Base-by-base conservation (phyloP, 192 early-diverging fungal genomes). In the Coemansia sp. region DNA sequence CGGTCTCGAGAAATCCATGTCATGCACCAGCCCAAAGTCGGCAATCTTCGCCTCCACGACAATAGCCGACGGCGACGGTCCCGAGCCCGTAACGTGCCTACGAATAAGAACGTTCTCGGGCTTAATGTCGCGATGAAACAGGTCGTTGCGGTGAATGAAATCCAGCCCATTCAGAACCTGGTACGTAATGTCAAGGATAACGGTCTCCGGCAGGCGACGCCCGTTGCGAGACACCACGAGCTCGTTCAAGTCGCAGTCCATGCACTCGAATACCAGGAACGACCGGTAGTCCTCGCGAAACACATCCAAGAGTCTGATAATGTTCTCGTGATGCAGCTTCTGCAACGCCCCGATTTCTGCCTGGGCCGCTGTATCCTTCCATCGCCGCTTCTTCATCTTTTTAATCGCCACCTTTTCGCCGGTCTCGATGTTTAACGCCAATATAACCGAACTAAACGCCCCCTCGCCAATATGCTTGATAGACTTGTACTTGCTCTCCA, bases 61-160 rank as follows among this genome's bases (percentile, higher is more conserved):
- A 42, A 77, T 83, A 0, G 75, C 69, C 42, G 74, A 71, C 31
- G 51, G 75, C 54, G 54, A 16, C 51, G 81, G 74, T n/a, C 78
- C 83, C n/a, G 62, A 64, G 5, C 66, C 59, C 19, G 69, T 81
- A 31, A 73, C 68, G 29, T 72, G 74, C 14, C 77, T 62, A 3
- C 79, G 67, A 54, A 96, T 87, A 6, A 99, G 80, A 14, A 99
- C 81, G 73, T 99, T 99, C 75, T 99, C 97, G 59, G 95, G 96
- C 79, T 98, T 98, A 86, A 99, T 92, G 71, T 99, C 95, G 36
- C 97, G 85, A 78, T 98, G 97, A 81, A 98, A 97, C 59, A 95
- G 87, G 19, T 92, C 94, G 57, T 92, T 87, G n/a, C 89, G 85
- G 85, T 99, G 97, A 84, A 99, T 95, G 73, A 93, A 90, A 44